Evolutionary conservation across 805 yeast species (phyloP).

Genomic region (Yamadazyma philogaea): DNA sequence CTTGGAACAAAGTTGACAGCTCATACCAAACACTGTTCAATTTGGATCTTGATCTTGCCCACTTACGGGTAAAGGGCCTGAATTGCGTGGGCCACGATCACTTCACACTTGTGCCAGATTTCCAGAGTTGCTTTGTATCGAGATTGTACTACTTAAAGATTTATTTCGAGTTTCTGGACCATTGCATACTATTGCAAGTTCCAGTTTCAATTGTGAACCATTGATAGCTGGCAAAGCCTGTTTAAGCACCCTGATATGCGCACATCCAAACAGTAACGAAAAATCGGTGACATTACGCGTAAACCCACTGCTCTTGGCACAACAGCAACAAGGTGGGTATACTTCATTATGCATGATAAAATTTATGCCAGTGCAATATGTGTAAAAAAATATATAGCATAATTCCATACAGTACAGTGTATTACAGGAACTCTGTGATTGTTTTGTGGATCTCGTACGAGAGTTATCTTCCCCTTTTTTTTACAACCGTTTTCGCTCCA

Average conservation of each 20-base stretch:
- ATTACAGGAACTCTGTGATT: too few relatives aligned
- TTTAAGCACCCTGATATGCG: too few relatives aligned
- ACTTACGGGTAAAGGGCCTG: not conserved
- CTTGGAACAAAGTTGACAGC: slow-evolving; percentile 13
- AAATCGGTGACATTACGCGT: too few relatives aligned
- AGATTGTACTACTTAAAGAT: slow-evolving; percentile 28
- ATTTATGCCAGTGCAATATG: too few relatives aligned
- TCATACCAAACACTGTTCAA: slow-evolving; percentile 2
- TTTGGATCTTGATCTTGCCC: slow-evolving; percentile 1
- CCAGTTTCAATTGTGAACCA: slow-evolving; percentile 23
- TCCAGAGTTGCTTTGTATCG: slow-evolving; percentile 32
- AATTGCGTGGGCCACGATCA: slow-evolving; percentile 14
- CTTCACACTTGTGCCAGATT: slow-evolving; percentile 34
- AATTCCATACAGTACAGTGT: too few relatives aligned
- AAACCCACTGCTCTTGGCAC: too few relatives aligned
- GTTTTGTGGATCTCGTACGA: too few relatives aligned
- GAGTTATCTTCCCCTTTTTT: not conserved
- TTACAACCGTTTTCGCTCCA: not conserved
- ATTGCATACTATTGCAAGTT: slow-evolving; percentile 23
- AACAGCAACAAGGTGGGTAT: too few relatives aligned
- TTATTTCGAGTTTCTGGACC: slow-evolving; percentile 21
- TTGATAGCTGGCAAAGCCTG: not conserved
- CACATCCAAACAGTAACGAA: too few relatives aligned
- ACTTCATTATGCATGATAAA: too few relatives aligned
- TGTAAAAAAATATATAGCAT: too few relatives aligned